Conservation (phyloP, 2,329 filamentous ascomycete genomes). For the Ophiosphaerella narmari region DNA sequence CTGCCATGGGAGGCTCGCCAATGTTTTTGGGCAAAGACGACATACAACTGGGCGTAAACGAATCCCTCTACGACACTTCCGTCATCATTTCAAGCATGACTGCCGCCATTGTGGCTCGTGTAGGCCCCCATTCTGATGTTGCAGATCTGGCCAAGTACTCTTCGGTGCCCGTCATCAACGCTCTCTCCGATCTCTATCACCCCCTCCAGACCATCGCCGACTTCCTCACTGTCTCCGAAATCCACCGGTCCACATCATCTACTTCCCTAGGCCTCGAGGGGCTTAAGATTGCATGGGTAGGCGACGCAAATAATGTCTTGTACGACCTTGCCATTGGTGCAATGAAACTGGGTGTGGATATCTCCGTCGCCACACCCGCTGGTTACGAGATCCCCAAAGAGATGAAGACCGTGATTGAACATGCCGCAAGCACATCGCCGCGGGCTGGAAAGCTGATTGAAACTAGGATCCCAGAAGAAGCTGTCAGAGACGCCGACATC, state of each 20-base stretch:
- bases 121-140: slow-evolving; percentile 58
- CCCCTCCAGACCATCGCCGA: slow-evolving; percentile 94
- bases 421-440: slow-evolving; percentile 61
- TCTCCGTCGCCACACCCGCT: slow-evolving; percentile 83
- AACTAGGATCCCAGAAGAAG: slow-evolving; percentile 82
- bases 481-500: slow-evolving; percentile 81
- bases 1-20: slow-evolving; percentile 85
- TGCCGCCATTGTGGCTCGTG: slow-evolving; percentile 55
- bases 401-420: slow-evolving; percentile 75
- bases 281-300: slow-evolving; percentile 92
- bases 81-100: slow-evolving; percentile 72
- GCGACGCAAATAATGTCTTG: slow-evolving; percentile 95
- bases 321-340: slow-evolving; percentile 90
- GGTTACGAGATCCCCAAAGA: slow-evolving; percentile 79
- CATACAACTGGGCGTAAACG: slow-evolving; percentile 79
- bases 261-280: slow-evolving; percentile 72
- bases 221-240: slow-evolving; percentile 86
- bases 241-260: slow-evolving; percentile 60
- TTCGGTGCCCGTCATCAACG: slow-evolving; percentile 57
- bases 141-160: slow-evolving; percentile 55
- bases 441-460: slow-evolving; percentile 71
- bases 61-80: slow-evolving; percentile 7
- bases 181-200: slow-evolving; percentile 85
- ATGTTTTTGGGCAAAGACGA: slow-evolving; percentile 98
- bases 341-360: slow-evolving; percentile 82